Base-by-base conservation (phyloP, 805 yeast genomes). In the Deakozyma indianensis region DNA sequence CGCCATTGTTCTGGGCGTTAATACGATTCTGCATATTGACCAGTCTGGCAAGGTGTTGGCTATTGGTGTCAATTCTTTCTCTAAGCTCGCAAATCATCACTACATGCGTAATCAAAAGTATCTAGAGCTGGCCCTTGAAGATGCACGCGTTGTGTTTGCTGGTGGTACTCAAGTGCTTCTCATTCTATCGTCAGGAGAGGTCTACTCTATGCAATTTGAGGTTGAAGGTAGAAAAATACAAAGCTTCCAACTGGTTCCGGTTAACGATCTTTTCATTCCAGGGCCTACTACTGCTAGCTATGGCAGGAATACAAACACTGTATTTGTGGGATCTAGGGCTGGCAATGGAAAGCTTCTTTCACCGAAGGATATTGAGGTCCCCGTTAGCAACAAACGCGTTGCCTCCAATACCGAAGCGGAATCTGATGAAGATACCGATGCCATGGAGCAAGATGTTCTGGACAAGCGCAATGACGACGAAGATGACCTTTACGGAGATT, bases 1-100 rank as follows among this genome's bases (percentile, higher is more conserved):
- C 0, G 65, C 78, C 41, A 61, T 87, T 4, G 53, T 75, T 3
- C 45, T 84, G 2, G 96, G 96, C 1, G 71, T 81, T 28, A 87
- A 88, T 57, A 83, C 81, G 53, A 52, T 88, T 5, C 64, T 85
- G 9, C 88, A 84, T 60, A 73, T 86, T 16, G 95, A 88, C 56
- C 77, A 84, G 24, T 74, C 85, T 2, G 94, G 94, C 2, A 74
- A 79, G 25, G 56, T 70, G 2, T 71, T 75, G 48, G 80, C 85
- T 23, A 65, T 79, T 2, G 77, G 80, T 2, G 74, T 80, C 1
- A 83, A 83, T 56, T 61, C 66, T 47, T 80, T 64, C 53, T 74
- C 76, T 23, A 51, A 66, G 1, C 57, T 58, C 15, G 56, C 65
- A 24, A 63, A 78, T 0, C 59, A 63, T 43, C 57, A 70, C 61